Conservation (phyloP, 2,329 filamentous ascomycete species). For the Ascochyta clinopodiicola region DNA sequence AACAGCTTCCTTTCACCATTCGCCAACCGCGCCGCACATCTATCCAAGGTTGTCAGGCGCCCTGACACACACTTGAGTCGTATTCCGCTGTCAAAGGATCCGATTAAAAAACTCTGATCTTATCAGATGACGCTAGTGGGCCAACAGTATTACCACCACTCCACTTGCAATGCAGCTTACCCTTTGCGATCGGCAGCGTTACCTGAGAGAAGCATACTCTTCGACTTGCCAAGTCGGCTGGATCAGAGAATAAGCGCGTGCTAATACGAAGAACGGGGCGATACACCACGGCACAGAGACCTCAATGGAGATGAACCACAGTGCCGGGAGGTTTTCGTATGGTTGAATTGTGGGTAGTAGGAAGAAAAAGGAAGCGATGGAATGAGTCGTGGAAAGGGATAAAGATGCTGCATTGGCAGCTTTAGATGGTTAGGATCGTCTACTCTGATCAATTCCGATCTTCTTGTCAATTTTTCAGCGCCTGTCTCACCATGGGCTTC, state of each 20-base stretch:
- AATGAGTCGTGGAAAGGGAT: background rate
- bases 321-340: background rate
- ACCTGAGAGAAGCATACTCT: background rate
- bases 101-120: conserved; percentile 5
- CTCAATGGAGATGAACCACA: background rate
- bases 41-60: background rate
- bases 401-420: background rate
- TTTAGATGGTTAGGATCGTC: background rate
- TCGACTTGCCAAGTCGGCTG: conserved; percentile 3
- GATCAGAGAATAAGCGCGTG: background rate
- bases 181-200: conserved; percentile 1
- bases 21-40: background rate
- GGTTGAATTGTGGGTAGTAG: background rate
- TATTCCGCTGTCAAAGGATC: background rate
- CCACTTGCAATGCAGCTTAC: conserved; percentile 10
- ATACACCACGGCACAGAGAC: background rate
- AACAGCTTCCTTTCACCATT: background rate
- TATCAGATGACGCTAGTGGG: conserved; percentile 11
- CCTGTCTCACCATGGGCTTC: conserved; percentile 14
- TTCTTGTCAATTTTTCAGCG: conserved; percentile 3
- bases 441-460: conserved; percentile 1
- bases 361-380: conserved; percentile 1
- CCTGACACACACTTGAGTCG: background rate
- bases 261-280: background rate
- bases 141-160: background rate